Conservation (phyloP, 345 rosid species). For the Aurinia saxatilis region DNA sequence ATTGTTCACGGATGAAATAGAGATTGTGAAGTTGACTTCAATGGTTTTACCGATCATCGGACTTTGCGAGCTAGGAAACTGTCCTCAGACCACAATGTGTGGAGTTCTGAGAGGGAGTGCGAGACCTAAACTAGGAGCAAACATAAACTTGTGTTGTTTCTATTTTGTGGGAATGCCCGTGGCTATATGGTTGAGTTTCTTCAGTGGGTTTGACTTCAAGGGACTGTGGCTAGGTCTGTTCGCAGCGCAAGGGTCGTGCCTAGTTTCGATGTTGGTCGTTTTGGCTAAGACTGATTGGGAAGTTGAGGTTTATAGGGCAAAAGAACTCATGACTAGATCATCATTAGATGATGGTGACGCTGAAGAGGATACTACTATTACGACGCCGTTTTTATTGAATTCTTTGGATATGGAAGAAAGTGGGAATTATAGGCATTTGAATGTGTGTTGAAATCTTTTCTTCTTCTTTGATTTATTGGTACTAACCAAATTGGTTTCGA, state of each 20-base stretch:
- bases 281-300: slow-evolving; percentile 67
- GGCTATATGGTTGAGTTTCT: slow-evolving; percentile 68
- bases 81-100: slow-evolving; percentile 82
- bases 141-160: slow-evolving; percentile 76
- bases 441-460: slow-evolving; percentile 8
- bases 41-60: slow-evolving; percentile 74
- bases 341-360: slow-evolving; percentile 6
- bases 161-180: slow-evolving; percentile 79
- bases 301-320: slow-evolving; percentile 47
- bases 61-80: slow-evolving; percentile 81
- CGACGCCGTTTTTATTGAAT: slow-evolving; percentile 21
- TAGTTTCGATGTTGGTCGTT: slow-evolving; percentile 51
- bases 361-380: neutral
- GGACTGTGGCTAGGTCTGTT: slow-evolving; percentile 81
- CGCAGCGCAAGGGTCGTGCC: slow-evolving; percentile 82
- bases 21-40: slow-evolving; percentile 56
- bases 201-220: slow-evolving; percentile 47
- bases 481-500: slow-evolving; percentile 17
- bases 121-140: slow-evolving; percentile 75
- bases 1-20: slow-evolving; percentile 59
- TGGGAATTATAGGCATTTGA: slow-evolving; percentile 17
- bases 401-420: slow-evolving; percentile 26
- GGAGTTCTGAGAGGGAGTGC: slow-evolving; percentile 86
- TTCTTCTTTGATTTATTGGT: slow-evolving; percentile 11
- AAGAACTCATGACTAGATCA: slow-evolving; percentile 34